Percentiles rank a stretch among this genome's conserved stretches.
These are phyloP conservation scores for Pseudocercospora cruenta DNA, from an alignment of 2,329 filamentous ascomycete genomes.

Conservation along the genomic window DNA sequence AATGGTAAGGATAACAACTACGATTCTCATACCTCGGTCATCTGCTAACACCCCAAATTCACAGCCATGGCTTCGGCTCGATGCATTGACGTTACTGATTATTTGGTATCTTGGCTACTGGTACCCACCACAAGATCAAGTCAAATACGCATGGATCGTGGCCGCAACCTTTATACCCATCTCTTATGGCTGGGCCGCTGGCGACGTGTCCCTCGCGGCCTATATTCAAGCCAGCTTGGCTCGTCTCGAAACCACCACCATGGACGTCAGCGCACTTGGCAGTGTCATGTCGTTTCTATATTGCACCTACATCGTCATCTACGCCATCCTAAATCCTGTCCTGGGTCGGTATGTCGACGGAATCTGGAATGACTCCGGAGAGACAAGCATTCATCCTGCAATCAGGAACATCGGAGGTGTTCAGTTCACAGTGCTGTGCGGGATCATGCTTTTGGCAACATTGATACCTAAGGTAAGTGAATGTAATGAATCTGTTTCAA, in stretches of 20 bases:
- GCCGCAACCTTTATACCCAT: conserved; percentile 16
- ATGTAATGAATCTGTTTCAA: background rate
- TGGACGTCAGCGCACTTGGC: conserved; percentile 16
- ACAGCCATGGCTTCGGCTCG: conserved; percentile 11
- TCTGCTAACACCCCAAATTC: background rate
- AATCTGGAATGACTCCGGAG: conserved; percentile 3
- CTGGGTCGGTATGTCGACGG: conserved; percentile 13
- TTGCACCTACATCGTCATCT: conserved; percentile 18
- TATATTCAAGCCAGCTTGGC: conserved; percentile 16
- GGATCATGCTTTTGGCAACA: conserved; percentile 13
- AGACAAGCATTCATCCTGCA: conserved; percentile 13
- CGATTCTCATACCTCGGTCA: background rate
- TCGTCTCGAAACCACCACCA: conserved; percentile 14
- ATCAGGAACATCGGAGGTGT: conserved; percentile 14
- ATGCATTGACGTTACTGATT: conserved; percentile 10
- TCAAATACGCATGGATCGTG: conserved; percentile 14
- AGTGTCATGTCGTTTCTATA: conserved; percentile 17
- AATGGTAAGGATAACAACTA: background rate
- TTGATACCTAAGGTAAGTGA: conserved; percentile 14
- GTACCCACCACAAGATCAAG: conserved; percentile 13
- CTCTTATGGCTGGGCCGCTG: conserved; percentile 15
- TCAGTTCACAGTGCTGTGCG: conserved; percentile 15
- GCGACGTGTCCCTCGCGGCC: conserved; percentile 14
- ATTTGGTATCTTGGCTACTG: conserved; percentile 15
- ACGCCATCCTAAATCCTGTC: conserved; percentile 8